Base-by-base conservation (phyloP, 306 rosid species). In the Betula pendula region DNA sequence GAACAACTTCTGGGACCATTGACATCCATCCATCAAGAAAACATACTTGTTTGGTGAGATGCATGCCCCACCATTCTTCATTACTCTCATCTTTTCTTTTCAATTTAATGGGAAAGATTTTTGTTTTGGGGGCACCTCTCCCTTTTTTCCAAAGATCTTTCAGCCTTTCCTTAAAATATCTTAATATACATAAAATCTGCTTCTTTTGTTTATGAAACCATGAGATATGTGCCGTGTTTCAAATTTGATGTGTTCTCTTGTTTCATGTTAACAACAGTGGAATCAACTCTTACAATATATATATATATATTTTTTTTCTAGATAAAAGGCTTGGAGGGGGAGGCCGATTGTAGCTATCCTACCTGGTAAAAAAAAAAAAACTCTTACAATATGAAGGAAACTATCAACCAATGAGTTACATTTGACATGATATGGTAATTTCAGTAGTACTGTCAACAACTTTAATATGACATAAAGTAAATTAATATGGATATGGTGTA, bases 21-120 rank as follows among this genome's bases (percentile, higher is more conserved):
- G 98, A 92, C 80, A 92, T 94, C 70, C 93, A 94, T 85, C 92
- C 97, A 33, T 92, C 97, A 2, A 77, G 98, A 75, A 94, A 94
- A 76, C 97, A 94, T 76, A 94, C 98, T 63, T 94, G 97, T 75
- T 80, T 94, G 63, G 98, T 92, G 82, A 79, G 80, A 51, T 73
- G 79, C 50, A 81, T 81, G 47, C 58, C 33, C 29, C 51, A 51
- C 44, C 35, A 75, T 48, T 75, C 56, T 29, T 79, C 22, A 67
- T 56, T 81, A 22, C 35, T 3, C 62, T 35, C 15, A 20, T 70
- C n/a, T n/a, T n/a, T n/a, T n/a, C n/a, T n/a, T n/a, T n/a, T n/a
- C n/a, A n/a, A n/a, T n/a, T n/a, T n/a, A n/a, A n/a, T n/a, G n/a
- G n/a, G n/a, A n/a, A n/a, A n/a, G n/a, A n/a, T n/a, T n/a, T n/a